Base-by-base conservation (phyloP, 805 yeast genomes). In the Zygotorulaspora sp. region DNA sequence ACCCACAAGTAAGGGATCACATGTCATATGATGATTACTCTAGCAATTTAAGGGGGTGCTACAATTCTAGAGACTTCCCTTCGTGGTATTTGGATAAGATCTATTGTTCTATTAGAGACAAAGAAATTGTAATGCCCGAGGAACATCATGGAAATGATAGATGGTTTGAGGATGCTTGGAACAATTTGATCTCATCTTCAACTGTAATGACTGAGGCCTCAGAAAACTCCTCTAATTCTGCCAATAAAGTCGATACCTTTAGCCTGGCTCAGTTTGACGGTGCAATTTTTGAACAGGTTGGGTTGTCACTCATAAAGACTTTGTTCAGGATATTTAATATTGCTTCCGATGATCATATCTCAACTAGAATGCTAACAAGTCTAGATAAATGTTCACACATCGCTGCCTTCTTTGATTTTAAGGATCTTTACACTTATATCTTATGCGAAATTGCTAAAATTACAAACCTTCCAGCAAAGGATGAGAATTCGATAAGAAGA, bases 91-190 rank as follows among this genome's bases (percentile, higher is more conserved):
- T 90, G 44, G 78, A 80, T 43, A 83, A 75, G 46, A 87, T 90
- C 17, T 92, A 84, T 61, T 66, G 74, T 17, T 83, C 95, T 1
- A 89, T 92, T 38, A 73, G 77, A 44, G 85, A 81, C 39, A 75
- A 83, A 36, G 99, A 92, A 61, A 92, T 92, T 46, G 86, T 92
- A 33, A 85, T 94, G 89, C 97, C 98, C 0, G 97, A 92, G 53
- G 98, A 92, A 54, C 97, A 90, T 51, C 94, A 87, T 57, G 92
- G 90, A 11, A 85, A 88, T 8, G 84, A 87, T 14, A 87, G 83
- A 56, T 83, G 95, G 80, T 90, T 89, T 61, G 97, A 89, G 55
- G 90, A 84, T 53, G 68, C 77, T 12, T 84, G 95, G 95, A 80
- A 80, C 48, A 78, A 81, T 41, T 58, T 83, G 43, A 74, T 84